These are phyloP conservation scores for Blastobotrys robertii DNA, from an alignment of 805 yeast species.

Conservation along the genomic window DNA sequence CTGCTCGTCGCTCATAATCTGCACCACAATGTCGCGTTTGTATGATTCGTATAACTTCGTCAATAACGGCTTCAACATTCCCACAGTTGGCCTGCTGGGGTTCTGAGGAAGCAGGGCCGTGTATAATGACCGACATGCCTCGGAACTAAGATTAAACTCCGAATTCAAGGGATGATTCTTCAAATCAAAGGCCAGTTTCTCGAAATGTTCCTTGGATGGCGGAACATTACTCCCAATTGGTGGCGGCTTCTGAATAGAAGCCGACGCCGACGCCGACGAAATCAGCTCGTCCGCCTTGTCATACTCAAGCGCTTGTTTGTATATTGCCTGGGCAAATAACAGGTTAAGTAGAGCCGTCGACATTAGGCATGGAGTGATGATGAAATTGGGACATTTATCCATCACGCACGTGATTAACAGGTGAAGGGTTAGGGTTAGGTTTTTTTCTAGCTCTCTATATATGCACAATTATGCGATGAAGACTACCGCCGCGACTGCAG, in stretches of 20 bases:
- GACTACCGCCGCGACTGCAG: too few relatives aligned
- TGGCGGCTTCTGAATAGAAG: not conserved
- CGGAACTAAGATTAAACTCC: constrained; percentile 15
- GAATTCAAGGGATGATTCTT: constrained; percentile 17
- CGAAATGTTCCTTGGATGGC: constrained; percentile 7
- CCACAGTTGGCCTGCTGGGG: constrained; percentile 11
- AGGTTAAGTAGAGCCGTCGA: constrained; percentile 19
- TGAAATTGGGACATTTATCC: too few relatives aligned
- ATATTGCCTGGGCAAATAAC: constrained; percentile 20
- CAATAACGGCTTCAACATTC: constrained; percentile 15
- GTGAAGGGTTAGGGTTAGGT: too few relatives aligned
- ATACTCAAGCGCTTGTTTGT: constrained; percentile 12
- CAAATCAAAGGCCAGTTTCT: constrained; percentile 11
- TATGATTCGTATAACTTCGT: constrained; percentile 17
- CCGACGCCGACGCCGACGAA: not conserved
- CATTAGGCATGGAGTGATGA: constrained; percentile 6
- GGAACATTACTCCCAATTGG: not conserved
- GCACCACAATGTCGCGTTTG: constrained; percentile 15
- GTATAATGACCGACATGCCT: constrained; percentile 18
- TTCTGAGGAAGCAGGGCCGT: constrained; percentile 16
- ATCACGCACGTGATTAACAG: too few relatives aligned
- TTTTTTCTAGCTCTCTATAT: too few relatives aligned
- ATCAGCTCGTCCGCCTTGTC: constrained; percentile 2
- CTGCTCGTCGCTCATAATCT: constrained; percentile 26
- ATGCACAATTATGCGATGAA: too few relatives aligned